phyloP scores from a whole-genome alignment of 139 green algal species.

The Closterium sp. region DNA sequence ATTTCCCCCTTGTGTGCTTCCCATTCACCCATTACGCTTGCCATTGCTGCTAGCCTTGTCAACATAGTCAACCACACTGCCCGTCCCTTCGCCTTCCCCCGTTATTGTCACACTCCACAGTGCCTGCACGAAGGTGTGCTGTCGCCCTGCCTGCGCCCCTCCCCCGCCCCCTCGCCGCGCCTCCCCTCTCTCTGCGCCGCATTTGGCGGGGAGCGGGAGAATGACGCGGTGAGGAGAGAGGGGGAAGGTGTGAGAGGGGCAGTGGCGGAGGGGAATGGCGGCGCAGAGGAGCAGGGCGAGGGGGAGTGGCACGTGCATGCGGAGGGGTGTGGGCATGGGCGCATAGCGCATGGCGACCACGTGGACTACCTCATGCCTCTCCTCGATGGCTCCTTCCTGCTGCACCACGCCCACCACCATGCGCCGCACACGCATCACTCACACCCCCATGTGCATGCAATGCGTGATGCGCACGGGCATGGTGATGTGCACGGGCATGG shows the following conservation, averaged over 20 bases:
- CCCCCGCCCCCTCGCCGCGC: not conserved
- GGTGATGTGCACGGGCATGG: too few relatives aligned
- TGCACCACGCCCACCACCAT: slow-evolving; percentile 21
- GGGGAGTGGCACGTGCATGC: not conserved
- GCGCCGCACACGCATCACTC: too few relatives aligned
- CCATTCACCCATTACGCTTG: not conserved
- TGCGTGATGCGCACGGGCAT: too few relatives aligned
- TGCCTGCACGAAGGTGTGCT: slow-evolving; percentile 1
- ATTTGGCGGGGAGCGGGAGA: slow-evolving; percentile 1
- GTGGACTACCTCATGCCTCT: slow-evolving; percentile 36
- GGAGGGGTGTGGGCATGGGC: slow-evolving; percentile 18
- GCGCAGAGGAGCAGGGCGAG: not conserved
- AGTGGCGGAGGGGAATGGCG: not conserved
- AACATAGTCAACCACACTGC: too few relatives aligned
- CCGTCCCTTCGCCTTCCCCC: not conserved
- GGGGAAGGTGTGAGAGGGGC: not conserved
- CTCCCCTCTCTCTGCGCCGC: not conserved
- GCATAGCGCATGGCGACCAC: slow-evolving; percentile 42
- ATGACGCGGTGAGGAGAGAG: not conserved
- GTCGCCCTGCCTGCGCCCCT: slow-evolving; percentile 7
- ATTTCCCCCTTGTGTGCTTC: not conserved
- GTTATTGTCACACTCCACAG: not conserved
- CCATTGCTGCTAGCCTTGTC: too few relatives aligned
- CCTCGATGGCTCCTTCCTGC: slow-evolving; percentile 30
- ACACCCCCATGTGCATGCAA: too few relatives aligned